Evolutionary conservation across 768 basidiomycete genomes (phyloP).

Genomic region (Pleurotus giganteus): DNA sequence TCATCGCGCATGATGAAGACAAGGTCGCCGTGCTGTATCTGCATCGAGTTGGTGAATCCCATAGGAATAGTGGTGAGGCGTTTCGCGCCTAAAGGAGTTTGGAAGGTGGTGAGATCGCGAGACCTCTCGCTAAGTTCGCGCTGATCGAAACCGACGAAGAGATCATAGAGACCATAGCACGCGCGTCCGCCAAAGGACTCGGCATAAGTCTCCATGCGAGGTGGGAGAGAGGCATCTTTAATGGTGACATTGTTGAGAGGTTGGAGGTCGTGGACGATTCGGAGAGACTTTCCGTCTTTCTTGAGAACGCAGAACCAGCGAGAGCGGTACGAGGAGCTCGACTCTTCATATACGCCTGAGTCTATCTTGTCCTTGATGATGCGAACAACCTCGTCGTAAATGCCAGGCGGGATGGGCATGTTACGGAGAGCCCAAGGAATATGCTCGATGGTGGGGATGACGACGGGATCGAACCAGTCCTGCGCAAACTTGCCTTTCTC

Average conservation of each 20-base stretch:
- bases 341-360: slow-evolving; percentile 37
- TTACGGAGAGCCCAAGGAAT: slow-evolving; percentile 30
- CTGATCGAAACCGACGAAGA: slow-evolving; percentile 1
- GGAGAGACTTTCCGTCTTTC: slow-evolving; percentile 32
- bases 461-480: slow-evolving; percentile 22
- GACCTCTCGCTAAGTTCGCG: not conserved
- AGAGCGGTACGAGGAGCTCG: slow-evolving; percentile 33
- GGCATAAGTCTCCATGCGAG: slow-evolving; percentile 27
- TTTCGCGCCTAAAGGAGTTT: slow-evolving; percentile 28
- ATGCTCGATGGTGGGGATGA: slow-evolving; percentile 31
- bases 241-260: slow-evolving; percentile 36
- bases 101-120: not conserved
- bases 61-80: slow-evolving; percentile 18
- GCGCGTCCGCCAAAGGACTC: slow-evolving; percentile 12
- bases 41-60: slow-evolving; percentile 2
- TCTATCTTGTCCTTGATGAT: slow-evolving; percentile 34
- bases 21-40: not conserved
- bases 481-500: not conserved
- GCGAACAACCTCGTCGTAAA: slow-evolving; percentile 27
- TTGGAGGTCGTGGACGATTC: slow-evolving; percentile 34
- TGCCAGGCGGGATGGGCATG: slow-evolving; percentile 31
- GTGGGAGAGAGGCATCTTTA: slow-evolving; percentile 28
- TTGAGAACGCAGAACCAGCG: slow-evolving; percentile 40
- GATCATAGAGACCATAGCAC: not conserved
- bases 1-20: slow-evolving; percentile 28